These are phyloP conservation scores for Arachis stenosperma DNA, from an alignment of 306 rosid genomes.

Conservation along the genomic window DNA sequence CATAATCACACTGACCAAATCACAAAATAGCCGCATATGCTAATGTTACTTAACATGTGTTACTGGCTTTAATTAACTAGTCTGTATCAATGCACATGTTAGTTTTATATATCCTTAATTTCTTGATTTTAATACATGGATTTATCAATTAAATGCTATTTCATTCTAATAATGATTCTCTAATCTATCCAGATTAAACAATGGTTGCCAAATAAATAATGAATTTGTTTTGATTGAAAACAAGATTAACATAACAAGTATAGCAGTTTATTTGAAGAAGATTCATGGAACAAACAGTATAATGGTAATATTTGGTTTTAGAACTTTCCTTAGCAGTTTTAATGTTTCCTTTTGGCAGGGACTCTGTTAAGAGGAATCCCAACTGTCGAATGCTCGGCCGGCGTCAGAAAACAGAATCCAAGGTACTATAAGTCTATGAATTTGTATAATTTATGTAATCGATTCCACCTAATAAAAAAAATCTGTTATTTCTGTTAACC, in stretches of 20 bases:
- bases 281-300: neutral
- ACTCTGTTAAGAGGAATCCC: conserved; percentile 75
- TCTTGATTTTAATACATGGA: neutral
- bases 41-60: conserved; percentile 18
- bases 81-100: neutral
- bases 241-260: neutral
- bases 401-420: conserved; percentile 63
- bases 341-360: conserved; percentile 50
- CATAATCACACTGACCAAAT: too few species aligned
- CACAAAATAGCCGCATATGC: neutral
- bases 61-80: neutral
- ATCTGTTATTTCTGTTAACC: neutral
- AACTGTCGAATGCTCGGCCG: conserved; percentile 70
- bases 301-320: neutral
- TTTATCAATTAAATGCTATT: neutral
- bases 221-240: neutral
- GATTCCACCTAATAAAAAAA: too few species aligned
- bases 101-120: neutral
- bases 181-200: neutral
- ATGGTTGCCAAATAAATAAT: neutral
- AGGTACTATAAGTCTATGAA: conserved; percentile 46
- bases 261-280: neutral
- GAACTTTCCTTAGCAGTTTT: conserved; percentile 32
- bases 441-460: neutral
- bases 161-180: neutral